These are phyloP conservation scores for Garcia nutans DNA, from an alignment of 345 rosid genomes.

Conservation along the genomic window DNA sequence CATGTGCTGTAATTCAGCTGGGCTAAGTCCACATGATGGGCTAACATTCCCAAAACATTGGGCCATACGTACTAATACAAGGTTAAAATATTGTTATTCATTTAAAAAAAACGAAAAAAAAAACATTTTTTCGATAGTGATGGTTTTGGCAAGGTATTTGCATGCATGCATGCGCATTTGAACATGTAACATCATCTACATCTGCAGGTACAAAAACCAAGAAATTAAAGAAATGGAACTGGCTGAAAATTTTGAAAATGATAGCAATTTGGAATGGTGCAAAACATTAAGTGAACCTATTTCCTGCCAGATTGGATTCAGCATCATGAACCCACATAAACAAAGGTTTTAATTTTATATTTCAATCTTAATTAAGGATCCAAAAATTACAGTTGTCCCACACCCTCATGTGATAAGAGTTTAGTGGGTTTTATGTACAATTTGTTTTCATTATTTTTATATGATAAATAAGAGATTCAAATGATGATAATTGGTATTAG, in stretches of 20 bases:
- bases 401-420: not conserved
- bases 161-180: not conserved
- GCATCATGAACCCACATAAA: not conserved
- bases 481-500: too few species aligned
- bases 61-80: not conserved
- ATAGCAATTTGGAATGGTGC: not conserved
- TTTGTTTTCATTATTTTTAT: not conserved
- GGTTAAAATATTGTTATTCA: not conserved
- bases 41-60: not conserved
- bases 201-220: not conserved
- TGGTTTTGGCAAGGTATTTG: not conserved
- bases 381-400: not conserved
- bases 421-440: not conserved
- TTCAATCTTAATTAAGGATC: not conserved
- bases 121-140: not conserved
- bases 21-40: conserved; percentile 11
- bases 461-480: not conserved
- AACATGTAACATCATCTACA: not conserved
- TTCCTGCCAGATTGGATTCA: conserved; percentile 7
- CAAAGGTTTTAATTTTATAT: too few species aligned
- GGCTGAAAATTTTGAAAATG: not conserved
- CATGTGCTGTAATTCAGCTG: conserved; percentile 1
- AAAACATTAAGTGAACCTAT: not conserved
- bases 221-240: not conserved
- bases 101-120: too few species aligned